Conservation (phyloP, 257 asterid species). For the Nicotiana knightiana region DNA sequence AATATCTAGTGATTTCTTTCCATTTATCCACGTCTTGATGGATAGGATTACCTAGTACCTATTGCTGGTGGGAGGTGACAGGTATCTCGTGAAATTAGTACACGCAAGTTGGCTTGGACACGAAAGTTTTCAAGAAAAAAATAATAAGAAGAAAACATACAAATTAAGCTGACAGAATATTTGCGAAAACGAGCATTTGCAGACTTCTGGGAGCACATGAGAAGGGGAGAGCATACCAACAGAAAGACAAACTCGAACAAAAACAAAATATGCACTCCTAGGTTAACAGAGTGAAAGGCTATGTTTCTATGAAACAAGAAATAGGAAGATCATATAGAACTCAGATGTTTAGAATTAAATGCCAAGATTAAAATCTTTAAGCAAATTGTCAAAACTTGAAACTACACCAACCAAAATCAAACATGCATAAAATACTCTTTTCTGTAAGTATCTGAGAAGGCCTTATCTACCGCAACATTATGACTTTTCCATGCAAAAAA, state of each 20-base stretch:
- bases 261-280: background rate
- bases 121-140: too few relatives aligned
- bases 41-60: too few relatives aligned
- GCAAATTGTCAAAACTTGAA: slow-evolving; percentile 11
- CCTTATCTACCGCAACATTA: slow-evolving; percentile 21
- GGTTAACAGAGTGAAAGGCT: background rate
- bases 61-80: too few relatives aligned
- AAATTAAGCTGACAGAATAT: too few relatives aligned
- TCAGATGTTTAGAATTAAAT: background rate
- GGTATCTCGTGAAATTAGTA: too few relatives aligned
- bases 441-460: background rate
- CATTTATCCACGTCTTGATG: too few relatives aligned
- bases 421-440: background rate
- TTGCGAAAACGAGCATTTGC: too few relatives aligned
- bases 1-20: too few relatives aligned
- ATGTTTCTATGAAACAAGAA: background rate
- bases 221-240: background rate
- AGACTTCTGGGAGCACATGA: too few relatives aligned
- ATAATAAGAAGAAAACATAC: too few relatives aligned
- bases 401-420: background rate
- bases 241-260: background rate
- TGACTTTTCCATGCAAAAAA: slow-evolving; percentile 24
- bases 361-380: slow-evolving; percentile 4
- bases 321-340: slow-evolving; percentile 5
- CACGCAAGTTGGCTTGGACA: too few relatives aligned